phyloP scores from a whole-genome alignment of 225 moss, liverwort and hornwort genomes.

The Bryum argenteum region DNA sequence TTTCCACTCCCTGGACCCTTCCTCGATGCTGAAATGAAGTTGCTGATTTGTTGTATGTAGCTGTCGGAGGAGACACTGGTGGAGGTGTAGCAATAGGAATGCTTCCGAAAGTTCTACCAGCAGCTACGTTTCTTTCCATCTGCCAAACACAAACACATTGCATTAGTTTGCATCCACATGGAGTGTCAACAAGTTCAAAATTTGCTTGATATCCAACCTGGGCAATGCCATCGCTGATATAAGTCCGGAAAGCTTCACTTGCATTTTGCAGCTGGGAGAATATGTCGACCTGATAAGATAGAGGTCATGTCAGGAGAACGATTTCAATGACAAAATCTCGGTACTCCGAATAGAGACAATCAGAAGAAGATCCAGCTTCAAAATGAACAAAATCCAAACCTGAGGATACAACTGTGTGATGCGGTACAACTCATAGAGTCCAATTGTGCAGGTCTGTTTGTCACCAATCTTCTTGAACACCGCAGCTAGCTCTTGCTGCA shows the following conservation, averaged over 20 bases:
- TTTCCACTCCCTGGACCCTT: constrained; percentile 49
- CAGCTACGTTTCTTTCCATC: constrained; percentile 94
- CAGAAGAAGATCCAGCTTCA: background rate
- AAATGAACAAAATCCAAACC: constrained; percentile 23
- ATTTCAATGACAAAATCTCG: background rate
- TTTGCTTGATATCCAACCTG: constrained; percentile 47
- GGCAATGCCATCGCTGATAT: constrained; percentile 91
- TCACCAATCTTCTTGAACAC: constrained; percentile 99
- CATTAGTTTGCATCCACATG: background rate
- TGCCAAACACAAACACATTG: constrained; percentile 15
- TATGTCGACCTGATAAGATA: constrained; percentile 74
- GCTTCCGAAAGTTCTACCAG: constrained; percentile 83
- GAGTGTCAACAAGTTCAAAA: background rate
- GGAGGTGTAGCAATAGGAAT: constrained; percentile 82
- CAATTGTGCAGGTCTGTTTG: constrained; percentile 92
- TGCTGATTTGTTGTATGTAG: constrained; percentile 40
- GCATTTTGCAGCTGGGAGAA: constrained; percentile 99
- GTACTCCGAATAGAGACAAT: background rate
- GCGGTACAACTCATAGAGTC: constrained; percentile 93
- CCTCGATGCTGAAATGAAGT: constrained; percentile 42
- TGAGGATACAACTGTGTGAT: constrained; percentile 97
- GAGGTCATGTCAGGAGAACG: background rate
- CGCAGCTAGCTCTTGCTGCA: constrained; percentile 92
- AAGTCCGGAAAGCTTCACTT: constrained; percentile 94
- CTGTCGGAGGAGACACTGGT: constrained; percentile 64